Evolutionary conservation across 805 yeast genomes (phyloP), one percentile per base, ranked within the genome.

Genomic region (Cyberlindnera petersonii): DNA sequence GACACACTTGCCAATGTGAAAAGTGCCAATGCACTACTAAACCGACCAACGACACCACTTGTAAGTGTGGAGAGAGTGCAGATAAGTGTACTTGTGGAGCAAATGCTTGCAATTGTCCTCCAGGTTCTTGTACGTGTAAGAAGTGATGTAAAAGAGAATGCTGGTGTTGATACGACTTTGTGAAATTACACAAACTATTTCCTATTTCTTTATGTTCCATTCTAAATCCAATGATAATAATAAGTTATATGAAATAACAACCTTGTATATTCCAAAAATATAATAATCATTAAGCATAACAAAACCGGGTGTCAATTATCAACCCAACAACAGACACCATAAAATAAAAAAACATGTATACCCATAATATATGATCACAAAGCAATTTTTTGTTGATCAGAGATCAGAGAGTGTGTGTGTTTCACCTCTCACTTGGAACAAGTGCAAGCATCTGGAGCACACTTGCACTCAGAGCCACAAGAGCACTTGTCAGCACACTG

Each of bases 401-500:
- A 11, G 11, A 22, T 8, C 8, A 9, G 11, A 22, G 24, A 8
- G 8, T 8, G 11, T 22, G 11, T 9, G 24, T 11, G 8, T 8
- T 9, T 22, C 24, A 22, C 24, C 11, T 22, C 8, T 32, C 19
- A 32, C 37, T 37, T 37, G 36, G 33, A 21, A 15, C 43, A 39
- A 10, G 43, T 30, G 28, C 43, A 39, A 31, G 38, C 31, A 14
- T 26, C 31, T 30, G 43, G 39, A 16, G 43, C 34, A 26, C 43
- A 39, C 29, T 39, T 39, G 32, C 43, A 39, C 28, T 33, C 35
- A 26, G 43, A 7, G 13, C 43, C 39, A 31, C 43, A 33, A 24
- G 35, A 18, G 29, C 43, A 39, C 31, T 33, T 34, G 22, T 26
- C 32, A 14, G 39, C 24, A 16, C 43, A 39, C 26, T 24, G 17